A percentile compares a stretch with the other conserved stretches of the same genome.
Conservation (phyloP, 2,329 filamentous ascomycete species). For the Aotearoamyces nothofagi region DNA sequence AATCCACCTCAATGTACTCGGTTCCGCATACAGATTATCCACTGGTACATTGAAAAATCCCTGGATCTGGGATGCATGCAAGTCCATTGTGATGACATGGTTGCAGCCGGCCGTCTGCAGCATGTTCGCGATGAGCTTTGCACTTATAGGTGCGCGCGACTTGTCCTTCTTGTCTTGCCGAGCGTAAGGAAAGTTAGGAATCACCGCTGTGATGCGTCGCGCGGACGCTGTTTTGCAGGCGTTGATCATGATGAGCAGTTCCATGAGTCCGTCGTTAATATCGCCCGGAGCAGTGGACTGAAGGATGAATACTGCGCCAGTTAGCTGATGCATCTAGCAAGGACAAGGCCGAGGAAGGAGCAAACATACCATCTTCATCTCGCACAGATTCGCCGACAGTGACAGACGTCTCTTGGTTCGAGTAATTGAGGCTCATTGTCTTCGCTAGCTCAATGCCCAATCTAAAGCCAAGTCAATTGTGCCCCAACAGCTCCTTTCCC, state of each 20-base stretch:
- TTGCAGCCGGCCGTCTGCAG: conserved; percentile 87
- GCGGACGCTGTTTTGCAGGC: conserved; percentile 79
- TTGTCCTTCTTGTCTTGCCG: conserved; percentile 97
- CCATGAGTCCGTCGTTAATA: conserved; percentile 97
- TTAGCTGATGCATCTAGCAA: conserved; percentile 1
- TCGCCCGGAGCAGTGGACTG: conserved; percentile 91
- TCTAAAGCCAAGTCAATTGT: background rate
- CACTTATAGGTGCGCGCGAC: conserved; percentile 89
- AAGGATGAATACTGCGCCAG: conserved; percentile 65
- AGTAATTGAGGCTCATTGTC: conserved; percentile 71
- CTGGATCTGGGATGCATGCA: conserved; percentile 87
- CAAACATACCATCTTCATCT: conserved; percentile 66
- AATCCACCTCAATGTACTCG: conserved; percentile 84
- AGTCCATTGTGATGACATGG: conserved; percentile 89
- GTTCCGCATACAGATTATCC: conserved; percentile 81
- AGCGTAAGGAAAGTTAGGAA: conserved; percentile 93
- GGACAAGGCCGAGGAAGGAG: conserved; percentile 1
- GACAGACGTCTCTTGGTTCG: conserved; percentile 76
- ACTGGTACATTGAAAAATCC: conserved; percentile 81
- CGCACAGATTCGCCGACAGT: conserved; percentile 92
- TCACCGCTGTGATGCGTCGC: conserved; percentile 83
- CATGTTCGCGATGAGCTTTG: conserved; percentile 95
- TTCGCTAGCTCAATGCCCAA: conserved; percentile 66
- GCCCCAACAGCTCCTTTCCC: no score
- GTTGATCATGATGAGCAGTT: conserved; percentile 95